Evolutionary conservation across 306 rosid genomes (phyloP).

Genomic region (Prunus salicina): DNA sequence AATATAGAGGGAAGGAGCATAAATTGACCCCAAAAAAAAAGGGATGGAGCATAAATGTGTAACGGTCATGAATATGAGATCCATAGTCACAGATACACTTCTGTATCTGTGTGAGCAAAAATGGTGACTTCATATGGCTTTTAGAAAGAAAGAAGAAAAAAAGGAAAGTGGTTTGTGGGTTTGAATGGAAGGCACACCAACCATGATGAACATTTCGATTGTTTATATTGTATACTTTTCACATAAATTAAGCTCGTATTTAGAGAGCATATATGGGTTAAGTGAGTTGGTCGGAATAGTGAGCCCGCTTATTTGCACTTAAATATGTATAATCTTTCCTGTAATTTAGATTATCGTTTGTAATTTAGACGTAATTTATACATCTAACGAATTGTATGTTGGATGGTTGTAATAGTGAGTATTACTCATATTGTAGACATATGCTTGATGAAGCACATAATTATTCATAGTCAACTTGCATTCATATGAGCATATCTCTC

Average conservation of each 20-base stretch:
- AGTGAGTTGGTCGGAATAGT: rapidly evolving
- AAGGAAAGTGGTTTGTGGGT: not conserved
- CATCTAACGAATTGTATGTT: too few relatives aligned
- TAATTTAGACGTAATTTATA: too few relatives aligned
- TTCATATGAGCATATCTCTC: too few relatives aligned
- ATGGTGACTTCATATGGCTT: not conserved
- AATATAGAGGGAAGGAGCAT: not conserved
- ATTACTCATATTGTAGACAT: not conserved
- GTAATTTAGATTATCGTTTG: too few relatives aligned
- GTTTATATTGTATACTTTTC: too few relatives aligned
- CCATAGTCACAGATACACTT: not conserved
- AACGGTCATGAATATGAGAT: conserved; percentile 14
- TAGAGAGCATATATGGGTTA: too few relatives aligned
- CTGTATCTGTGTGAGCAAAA: not conserved
- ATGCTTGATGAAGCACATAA: too few relatives aligned
- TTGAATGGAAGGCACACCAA: not conserved
- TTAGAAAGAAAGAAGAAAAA: not conserved
- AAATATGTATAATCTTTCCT: rapidly evolving
- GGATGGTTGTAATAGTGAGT: too few relatives aligned
- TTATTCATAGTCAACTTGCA: too few relatives aligned
- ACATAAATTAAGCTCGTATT: too few relatives aligned
- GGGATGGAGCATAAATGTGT: not conserved
- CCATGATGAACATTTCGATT: too few relatives aligned
- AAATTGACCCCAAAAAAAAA: not conserved
- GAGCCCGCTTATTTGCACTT: too few relatives aligned